Evolutionary conservation across 257 asterid species (phyloP), one percentile per base, ranked within the genome.

Genomic region (Rauvolfia tetraphylla): DNA sequence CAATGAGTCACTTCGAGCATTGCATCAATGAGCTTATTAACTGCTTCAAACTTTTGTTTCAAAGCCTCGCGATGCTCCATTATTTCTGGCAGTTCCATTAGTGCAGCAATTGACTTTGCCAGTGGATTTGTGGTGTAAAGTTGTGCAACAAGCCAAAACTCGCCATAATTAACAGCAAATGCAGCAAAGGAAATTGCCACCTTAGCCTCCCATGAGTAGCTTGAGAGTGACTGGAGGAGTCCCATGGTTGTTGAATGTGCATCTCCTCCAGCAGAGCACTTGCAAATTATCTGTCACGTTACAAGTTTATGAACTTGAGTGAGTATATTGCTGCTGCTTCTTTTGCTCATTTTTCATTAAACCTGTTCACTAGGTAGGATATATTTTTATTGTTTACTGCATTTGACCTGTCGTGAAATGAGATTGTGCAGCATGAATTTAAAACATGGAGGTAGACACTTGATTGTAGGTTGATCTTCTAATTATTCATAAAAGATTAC

Each of bases 171-270:
- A 12, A 80, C 76, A 0, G 89, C 79, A 15, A 85, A 85, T 20
- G 89, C 87, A 1, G 87, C 89, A 18, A 85, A 75, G 4, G 82
- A 54, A 38, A 85, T 83, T 53, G 48, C 75, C 71, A 76, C 87
- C 81, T 85, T 85, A 0, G 87, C 84, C 36, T 83, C 89, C 89
- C 89, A 85, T 44, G 85, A 15, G 63, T 80, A 85, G 81, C 80
- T 79, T 33, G 89, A 68, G 13, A 85, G 82, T 11, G 73, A 57
- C 39, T 76, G 81, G 51, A 81, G 73, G 48, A 85, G 71, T 72
- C 80, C 80, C 81, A 80, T 65, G 14, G 89, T 70, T 42, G 71
- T 81, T 56, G 61, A 44, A 34, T 84, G 89, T 0, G 82, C 84
- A 13, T 85, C 89, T 65, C 79, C 82, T 48, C 83, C 84, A 3